phyloP scores from a whole-genome alignment of 2,329 filamentous ascomycete species.

The Drechslerella coelobrocha region DNA sequence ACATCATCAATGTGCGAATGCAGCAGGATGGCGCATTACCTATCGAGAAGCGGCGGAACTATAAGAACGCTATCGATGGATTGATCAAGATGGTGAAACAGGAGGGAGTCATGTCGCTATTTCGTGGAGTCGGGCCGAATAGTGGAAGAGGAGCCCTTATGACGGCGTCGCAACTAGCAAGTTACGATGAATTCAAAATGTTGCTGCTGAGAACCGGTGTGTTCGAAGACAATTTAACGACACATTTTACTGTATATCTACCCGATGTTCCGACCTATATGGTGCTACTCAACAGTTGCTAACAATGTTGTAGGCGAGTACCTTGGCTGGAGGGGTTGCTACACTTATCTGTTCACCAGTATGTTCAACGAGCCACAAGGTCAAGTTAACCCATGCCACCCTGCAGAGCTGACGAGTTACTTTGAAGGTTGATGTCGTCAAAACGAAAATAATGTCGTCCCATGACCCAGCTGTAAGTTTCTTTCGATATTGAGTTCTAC shows the following conservation, averaged over 20 bases:
- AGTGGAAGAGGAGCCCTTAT: slow-evolving; percentile 81
- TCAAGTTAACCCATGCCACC: neutral
- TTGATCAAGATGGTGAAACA: slow-evolving; percentile 70
- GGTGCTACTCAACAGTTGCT: neutral
- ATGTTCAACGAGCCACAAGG: neutral
- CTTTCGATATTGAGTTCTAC: neutral
- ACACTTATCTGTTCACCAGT: slow-evolving; percentile 81
- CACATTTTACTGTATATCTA: slow-evolving; percentile 79
- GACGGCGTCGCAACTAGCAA: slow-evolving; percentile 83
- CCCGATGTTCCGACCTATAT: slow-evolving; percentile 62
- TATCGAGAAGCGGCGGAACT: slow-evolving; percentile 75
- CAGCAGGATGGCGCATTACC: slow-evolving; percentile 72
- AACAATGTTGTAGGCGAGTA: slow-evolving; percentile 25
- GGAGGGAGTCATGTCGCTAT: slow-evolving; percentile 78
- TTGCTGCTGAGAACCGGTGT: slow-evolving; percentile 71
- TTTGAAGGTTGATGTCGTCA: slow-evolving; percentile 78
- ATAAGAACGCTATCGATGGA: slow-evolving; percentile 86
- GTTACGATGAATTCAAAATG: slow-evolving; percentile 82
- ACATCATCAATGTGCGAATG: slow-evolving; percentile 98
- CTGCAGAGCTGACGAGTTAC: neutral
- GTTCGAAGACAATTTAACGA: slow-evolving; percentile 73
- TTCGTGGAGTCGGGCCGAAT: slow-evolving; percentile 86
- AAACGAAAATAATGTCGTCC: slow-evolving; percentile 84
- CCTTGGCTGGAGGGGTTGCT: slow-evolving; percentile 71
- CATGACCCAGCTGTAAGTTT: slow-evolving; percentile 57